Conservation (phyloP, 768 basidiomycete species). For the Rossbeevera mucosa region DNA sequence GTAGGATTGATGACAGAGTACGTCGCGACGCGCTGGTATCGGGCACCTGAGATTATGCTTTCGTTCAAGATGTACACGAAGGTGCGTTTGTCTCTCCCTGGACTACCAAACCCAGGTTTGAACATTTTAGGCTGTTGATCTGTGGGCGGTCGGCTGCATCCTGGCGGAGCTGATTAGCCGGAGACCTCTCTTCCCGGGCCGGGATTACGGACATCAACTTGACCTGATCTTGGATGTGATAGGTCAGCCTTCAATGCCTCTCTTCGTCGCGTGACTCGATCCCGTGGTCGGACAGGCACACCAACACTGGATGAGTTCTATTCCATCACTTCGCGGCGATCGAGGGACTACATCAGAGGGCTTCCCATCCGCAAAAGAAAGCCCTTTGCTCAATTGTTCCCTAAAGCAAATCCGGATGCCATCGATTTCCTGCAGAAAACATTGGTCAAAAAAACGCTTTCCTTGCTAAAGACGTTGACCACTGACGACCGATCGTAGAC, state of each 20-base stretch:
- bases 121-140: slow-evolving; percentile 52
- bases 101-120: slow-evolving; percentile 7
- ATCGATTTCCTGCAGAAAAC: slow-evolving; percentile 71
- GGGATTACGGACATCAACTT: slow-evolving; percentile 84
- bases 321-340: slow-evolving; percentile 79
- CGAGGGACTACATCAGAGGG: slow-evolving; percentile 83
- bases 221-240: slow-evolving; percentile 86
- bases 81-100: slow-evolving; percentile 30
- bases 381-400: slow-evolving; percentile 69
- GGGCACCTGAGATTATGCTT: slow-evolving; percentile 92
- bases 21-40: slow-evolving; percentile 91
- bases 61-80: slow-evolving; percentile 88
- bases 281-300: slow-evolving; percentile 45
- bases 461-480: slow-evolving; percentile 26
- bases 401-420: slow-evolving; percentile 67
- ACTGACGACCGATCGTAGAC: slow-evolving; percentile 41
- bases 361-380: slow-evolving; percentile 77
- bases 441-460: slow-evolving; percentile 39
- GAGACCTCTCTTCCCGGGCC: slow-evolving; percentile 82
- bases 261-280: slow-evolving; percentile 21
- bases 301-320: slow-evolving; percentile 89
- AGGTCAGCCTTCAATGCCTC: slow-evolving; percentile 34
- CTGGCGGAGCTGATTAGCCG: slow-evolving; percentile 79
- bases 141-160: slow-evolving; percentile 74
- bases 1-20: slow-evolving; percentile 75